Base-by-base conservation (phyloP, 768 basidiomycete genomes). In the Lactifluus piperatus region DNA sequence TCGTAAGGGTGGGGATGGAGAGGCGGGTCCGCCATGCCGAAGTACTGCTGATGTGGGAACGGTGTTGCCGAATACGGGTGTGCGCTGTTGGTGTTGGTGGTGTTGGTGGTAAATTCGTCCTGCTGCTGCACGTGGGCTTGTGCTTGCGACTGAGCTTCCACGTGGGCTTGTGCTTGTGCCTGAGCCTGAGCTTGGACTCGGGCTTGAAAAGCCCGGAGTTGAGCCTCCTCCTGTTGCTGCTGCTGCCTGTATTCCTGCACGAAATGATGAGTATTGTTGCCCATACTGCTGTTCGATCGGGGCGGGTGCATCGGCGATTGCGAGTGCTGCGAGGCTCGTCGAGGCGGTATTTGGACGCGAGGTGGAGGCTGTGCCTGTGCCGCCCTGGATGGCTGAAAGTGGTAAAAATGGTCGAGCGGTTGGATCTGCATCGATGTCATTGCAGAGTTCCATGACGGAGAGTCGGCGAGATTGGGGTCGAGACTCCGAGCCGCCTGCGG, bases 381-480 rank as follows among this genome's bases (percentile, higher is more conserved):
- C 58, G 59, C 70, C 70, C 72, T 72, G 65, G 66, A 67, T 52
- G 61, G 64, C 68, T 69, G 70, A 64, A 65, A 73, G 62, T 62
- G 74, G 68, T 79, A 79, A 63, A 77, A 80, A 73, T 71, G 77
- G 62, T 74, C 75, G 77, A 73, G 74, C 54, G 71, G 73, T 68
- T 64, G 71, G 68, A 74, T 75, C 71, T 71, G 71, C 71, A 72
- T 72, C 73, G 69, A 76, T 70, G 76, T 86, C 86, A 79, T 90
- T 88, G 81, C 88, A 89, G 79, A 91, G 85, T 66, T 91, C 88
- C 86, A 90, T 81, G 79, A 91, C 84, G 72, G 84, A 79, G 80
- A 91, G 82, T 61, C 88, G 75, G 66, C 88, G 80, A 74, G 85
- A 87, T 68, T 86, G 83, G 63, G 88, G 88, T 67, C 88, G 78